Evolutionary conservation across 768 basidiomycete species (phyloP), one percentile per base, ranked within the genome.

Genomic region (Megacollybia marginata): DNA sequence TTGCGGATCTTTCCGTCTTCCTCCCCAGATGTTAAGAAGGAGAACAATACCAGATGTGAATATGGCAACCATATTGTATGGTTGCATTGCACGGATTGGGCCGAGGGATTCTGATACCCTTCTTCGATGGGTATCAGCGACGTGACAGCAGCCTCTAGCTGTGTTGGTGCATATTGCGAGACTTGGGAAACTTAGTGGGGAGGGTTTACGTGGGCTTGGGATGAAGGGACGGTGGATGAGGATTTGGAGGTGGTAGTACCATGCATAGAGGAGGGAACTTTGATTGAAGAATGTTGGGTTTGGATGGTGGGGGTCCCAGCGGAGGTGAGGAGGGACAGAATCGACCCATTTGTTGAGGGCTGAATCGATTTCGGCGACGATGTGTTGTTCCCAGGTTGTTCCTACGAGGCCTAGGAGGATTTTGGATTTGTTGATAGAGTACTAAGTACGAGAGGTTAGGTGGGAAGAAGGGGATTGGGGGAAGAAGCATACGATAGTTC

Each of bases 161-260:
- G 87, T 77, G 45, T 84, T 87, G 31, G 79, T 78, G 60, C 85
- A 87, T 44, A 88, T 88, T 0, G 85, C 82, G 84, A 43, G 23
- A n/a, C n/a, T n/a, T 73, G 79, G 76, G 32, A 79, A 65, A 8
- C 52, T 52, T 45, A 65, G 38, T 5, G 47, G 52, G 4, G 62
- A 53, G 13, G 52, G 66, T 46, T 73, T 73, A 31, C 68, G 63
- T 2, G 75, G 70, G 0, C 72, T 70, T 0, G 80, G 79, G 45
- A 88, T 79, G 65, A 83, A 87, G 2, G 83, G 82, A 31, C 85
- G 71, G 60, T 88, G 86, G 38, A 86, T 68, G 38, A 78, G 63
- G 54, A 88, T 87, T 59, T 81, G 75, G 13, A 71, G 62, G 38
- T 50, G 48, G 33, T 58, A 54, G 44, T 60, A 58, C 9, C 19